Percentiles rank a stretch among this genome's conserved stretches.
phyloP scores from a whole-genome alignment of 108 stramenopile species.

The Chaetoceros tenuissimus region DNA sequence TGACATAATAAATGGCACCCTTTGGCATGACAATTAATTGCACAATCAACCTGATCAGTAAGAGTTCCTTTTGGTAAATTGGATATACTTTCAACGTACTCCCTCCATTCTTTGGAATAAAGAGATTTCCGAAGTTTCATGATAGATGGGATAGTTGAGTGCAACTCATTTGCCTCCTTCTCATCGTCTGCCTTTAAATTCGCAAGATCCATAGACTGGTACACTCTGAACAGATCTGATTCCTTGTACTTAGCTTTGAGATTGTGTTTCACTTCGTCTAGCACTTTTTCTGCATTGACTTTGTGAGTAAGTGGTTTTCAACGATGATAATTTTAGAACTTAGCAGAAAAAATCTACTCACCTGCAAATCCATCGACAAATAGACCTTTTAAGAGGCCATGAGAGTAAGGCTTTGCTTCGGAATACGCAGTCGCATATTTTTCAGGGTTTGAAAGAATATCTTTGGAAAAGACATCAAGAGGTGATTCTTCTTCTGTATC shows the following conservation, averaged over 20 bases:
- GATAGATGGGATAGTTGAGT: slow-evolving; percentile 62
- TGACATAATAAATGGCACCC: slow-evolving; percentile 96
- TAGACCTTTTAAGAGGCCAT: slow-evolving; percentile 48
- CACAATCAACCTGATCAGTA: slow-evolving; percentile 84
- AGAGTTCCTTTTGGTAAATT: slow-evolving; percentile 58
- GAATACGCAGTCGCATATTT: slow-evolving; percentile 23
- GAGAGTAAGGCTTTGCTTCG: slow-evolving; percentile 47
- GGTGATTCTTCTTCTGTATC: background rate
- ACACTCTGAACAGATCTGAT: slow-evolving; percentile 92
- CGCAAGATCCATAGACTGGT: slow-evolving; percentile 80
- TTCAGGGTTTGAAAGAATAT: slow-evolving; percentile 14
- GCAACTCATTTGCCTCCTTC: slow-evolving; percentile 21
- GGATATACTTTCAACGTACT: slow-evolving; percentile 68
- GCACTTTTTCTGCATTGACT: slow-evolving; percentile 23
- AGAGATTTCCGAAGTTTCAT: slow-evolving; percentile 70
- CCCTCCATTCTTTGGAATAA: slow-evolving; percentile 80
- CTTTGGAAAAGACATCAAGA: slow-evolving; percentile 11
- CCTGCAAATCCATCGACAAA: slow-evolving; percentile 50
- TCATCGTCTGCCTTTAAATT: slow-evolving; percentile 39
- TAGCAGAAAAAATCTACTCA: slow-evolving; percentile 6
- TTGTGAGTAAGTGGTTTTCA: background rate
- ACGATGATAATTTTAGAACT: background rate
- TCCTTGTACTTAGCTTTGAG: slow-evolving; percentile 95
- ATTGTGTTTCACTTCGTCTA: slow-evolving; percentile 77
- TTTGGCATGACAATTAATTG: slow-evolving; percentile 88